Conservation (phyloP, 768 basidiomycete genomes). For the Phanerochaete sordida region DNA sequence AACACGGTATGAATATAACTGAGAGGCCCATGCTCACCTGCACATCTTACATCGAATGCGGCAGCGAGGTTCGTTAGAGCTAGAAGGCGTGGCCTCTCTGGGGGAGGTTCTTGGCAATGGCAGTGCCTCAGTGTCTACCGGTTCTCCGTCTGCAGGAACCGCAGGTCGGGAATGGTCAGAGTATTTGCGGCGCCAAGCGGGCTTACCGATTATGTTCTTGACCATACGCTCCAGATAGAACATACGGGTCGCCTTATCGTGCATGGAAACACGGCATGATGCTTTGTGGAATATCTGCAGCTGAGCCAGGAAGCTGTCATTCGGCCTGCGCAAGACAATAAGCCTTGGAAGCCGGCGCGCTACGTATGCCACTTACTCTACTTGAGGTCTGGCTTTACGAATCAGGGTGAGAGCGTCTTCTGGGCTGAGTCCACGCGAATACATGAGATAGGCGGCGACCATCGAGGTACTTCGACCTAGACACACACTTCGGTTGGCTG, state of each 20-base stretch:
- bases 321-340: slow-evolving; percentile 55
- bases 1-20: background rate
- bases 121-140: slow-evolving; percentile 69
- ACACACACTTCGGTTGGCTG: slow-evolving; percentile 76
- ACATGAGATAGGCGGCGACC: slow-evolving; percentile 88
- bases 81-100: background rate
- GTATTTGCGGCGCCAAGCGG: slow-evolving; percentile 1
- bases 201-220: slow-evolving; percentile 76
- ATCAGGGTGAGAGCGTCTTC: slow-evolving; percentile 68
- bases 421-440: slow-evolving; percentile 53
- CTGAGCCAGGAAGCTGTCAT: slow-evolving; percentile 76
- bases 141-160: slow-evolving; percentile 62
- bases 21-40: slow-evolving; percentile 44
- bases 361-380: slow-evolving; percentile 57
- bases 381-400: slow-evolving; percentile 56
- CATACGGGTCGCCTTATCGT: slow-evolving; percentile 69
- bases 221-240: slow-evolving; percentile 80
- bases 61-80: slow-evolving; percentile 33
- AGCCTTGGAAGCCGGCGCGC: background rate
- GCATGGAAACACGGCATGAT: slow-evolving; percentile 60
- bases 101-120: slow-evolving; percentile 56
- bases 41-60: slow-evolving; percentile 93
- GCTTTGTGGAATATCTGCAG: slow-evolving; percentile 77
- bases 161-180: background rate
- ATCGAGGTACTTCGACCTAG: slow-evolving; percentile 30